Conservation (phyloP, 2,329 filamentous ascomycete genomes). For the Paraphoma sp. region DNA sequence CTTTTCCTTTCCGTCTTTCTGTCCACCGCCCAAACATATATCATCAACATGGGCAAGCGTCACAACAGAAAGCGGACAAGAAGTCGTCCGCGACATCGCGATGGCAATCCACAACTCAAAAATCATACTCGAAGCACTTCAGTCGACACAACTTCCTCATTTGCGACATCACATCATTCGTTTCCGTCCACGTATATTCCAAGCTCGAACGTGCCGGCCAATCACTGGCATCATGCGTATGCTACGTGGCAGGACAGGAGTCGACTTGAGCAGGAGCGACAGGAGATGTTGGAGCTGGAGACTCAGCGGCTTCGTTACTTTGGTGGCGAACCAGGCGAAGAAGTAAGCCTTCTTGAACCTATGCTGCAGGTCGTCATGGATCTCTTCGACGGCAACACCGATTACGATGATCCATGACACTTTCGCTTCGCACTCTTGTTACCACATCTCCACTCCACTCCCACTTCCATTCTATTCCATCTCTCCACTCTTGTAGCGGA, state of each 20-base stretch:
- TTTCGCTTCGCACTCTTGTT: slow-evolving; percentile 5
- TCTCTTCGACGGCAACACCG: slow-evolving; percentile 53
- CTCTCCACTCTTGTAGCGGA: slow-evolving; percentile 13
- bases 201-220: slow-evolving; percentile 22
- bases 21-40: background rate
- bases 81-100: slow-evolving; percentile 50
- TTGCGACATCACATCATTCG: slow-evolving; percentile 28
- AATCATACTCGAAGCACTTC: slow-evolving; percentile 40
- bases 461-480: background rate
- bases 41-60: slow-evolving; percentile 48
- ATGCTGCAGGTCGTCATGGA: slow-evolving; percentile 57
- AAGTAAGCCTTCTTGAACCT: slow-evolving; percentile 50
- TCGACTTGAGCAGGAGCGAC: slow-evolving; percentile 34
- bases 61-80: slow-evolving; percentile 54
- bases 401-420: slow-evolving; percentile 52
- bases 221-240: slow-evolving; percentile 48
- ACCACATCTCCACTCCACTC: slow-evolving; percentile 11
- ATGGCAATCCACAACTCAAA: slow-evolving; percentile 30
- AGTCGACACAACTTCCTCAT: slow-evolving; percentile 35
- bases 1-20: slow-evolving; percentile 10
- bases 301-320: slow-evolving; percentile 51
- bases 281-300: slow-evolving; percentile 42
- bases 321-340: slow-evolving; percentile 52
- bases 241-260: slow-evolving; percentile 46
- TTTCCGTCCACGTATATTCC: slow-evolving; percentile 28